Base-by-base conservation (phyloP, 192 early-diverging fungal genomes). In the Linnemannia zychae region DNA sequence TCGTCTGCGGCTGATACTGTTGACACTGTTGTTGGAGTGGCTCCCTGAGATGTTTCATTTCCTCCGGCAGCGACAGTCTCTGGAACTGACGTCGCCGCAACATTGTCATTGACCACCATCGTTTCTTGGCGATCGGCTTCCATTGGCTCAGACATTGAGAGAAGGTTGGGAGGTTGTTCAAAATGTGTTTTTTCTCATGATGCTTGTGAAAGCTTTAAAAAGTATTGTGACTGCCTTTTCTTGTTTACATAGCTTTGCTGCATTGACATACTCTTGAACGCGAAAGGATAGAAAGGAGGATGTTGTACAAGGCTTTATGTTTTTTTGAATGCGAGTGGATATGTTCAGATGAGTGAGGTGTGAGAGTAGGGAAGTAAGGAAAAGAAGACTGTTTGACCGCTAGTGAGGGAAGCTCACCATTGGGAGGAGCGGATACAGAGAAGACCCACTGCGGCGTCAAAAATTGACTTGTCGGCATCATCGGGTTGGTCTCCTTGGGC, bases 361-460 rank as follows among this genome's bases (percentile, higher is more conserved):
- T 36, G 28, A n/a, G 74, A 44, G 74, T 52, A 24, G 52, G 69
- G 37, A 47, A 20, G 34, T 60, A 44, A 44, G 9, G 9, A 44
- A 44, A 44, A 9, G 40, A 9, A 40, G 34, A 20, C 28, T n/a
- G 53, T 22, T 46, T 46, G 20, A 34, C 34, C 66, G 52, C 37
- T 22, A 33, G 77, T 24, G 44, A 34, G 53, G 48, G 44, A 22
- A 13, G 22, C n/a, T 75, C 48, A 79, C 83, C 78, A 85, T 7
- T 79, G 83, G 13, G 83, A 74, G 0, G 73, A 44, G 20, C 74
- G 78, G 38, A 85, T 79, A 33, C 50, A 66, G 9, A 85, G 36
- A 13, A 85, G 78, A 15, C 78, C 78, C 38, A 85, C 46, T 18
- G 83, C 83, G 5, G 83, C 83, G 24, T 85, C 83, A 37, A 70